phyloP scores from a whole-genome alignment of 768 basidiomycete genomes.

The Candolleomyces aberdarensis region DNA sequence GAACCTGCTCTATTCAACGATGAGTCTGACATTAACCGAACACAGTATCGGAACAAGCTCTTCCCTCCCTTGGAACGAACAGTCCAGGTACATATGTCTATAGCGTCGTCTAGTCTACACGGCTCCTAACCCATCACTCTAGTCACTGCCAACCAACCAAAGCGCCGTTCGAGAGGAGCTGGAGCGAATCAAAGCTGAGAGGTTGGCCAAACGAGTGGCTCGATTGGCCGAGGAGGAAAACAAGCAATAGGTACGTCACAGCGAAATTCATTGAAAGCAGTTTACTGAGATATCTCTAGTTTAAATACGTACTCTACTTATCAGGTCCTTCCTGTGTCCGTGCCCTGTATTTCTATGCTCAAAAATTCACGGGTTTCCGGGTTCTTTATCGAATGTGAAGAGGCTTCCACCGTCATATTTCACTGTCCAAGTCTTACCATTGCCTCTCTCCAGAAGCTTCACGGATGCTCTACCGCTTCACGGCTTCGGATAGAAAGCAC shows the following conservation, averaged over 20 bases:
- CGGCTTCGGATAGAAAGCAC: too few relatives aligned
- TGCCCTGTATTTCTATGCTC: background rate
- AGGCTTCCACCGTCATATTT: constrained; percentile 36
- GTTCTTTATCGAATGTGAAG: constrained; percentile 24
- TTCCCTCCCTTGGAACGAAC: constrained; percentile 63
- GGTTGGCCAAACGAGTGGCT: constrained; percentile 45
- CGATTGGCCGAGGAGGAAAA: constrained; percentile 34
- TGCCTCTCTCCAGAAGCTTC: constrained; percentile 24
- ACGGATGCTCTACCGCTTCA: too few relatives aligned
- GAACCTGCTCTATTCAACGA: constrained; percentile 9
- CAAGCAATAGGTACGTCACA: constrained; percentile 4
- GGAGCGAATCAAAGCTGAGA: constrained; percentile 65
- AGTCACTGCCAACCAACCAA: constrained; percentile 68
- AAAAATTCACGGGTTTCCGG: background rate
- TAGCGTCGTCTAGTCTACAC: background rate
- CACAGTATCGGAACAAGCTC: constrained; percentile 68
- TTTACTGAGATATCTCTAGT: background rate
- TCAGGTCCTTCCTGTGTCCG: background rate
- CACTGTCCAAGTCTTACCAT: constrained; percentile 30
- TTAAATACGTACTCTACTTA: background rate
- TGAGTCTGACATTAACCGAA: background rate
- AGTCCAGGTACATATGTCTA: constrained; percentile 37
- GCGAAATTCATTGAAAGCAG: background rate
- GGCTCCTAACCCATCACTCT: constrained; percentile 1
- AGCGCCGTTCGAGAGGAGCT: constrained; percentile 64